Base-by-base conservation (phyloP, 139 green algal species). In the Trebouxia sp. region DNA sequence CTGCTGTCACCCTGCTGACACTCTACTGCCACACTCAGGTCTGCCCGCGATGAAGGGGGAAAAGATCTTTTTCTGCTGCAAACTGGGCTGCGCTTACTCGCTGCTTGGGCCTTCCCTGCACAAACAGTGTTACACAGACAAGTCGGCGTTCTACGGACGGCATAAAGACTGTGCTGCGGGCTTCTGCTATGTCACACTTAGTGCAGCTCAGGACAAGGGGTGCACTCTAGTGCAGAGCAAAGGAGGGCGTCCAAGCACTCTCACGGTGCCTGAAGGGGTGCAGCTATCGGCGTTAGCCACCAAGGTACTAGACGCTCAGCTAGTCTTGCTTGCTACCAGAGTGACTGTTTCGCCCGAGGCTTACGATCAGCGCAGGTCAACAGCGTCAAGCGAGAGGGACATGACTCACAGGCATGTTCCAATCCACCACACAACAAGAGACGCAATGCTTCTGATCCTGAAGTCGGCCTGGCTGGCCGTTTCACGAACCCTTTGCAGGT, bases 1-100 rank as follows among this genome's bases (percentile, higher is more conserved):
- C 55, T 66, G 55, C 55, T 66, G 55, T 66, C 55, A 66, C 55
- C 55, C 55, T 66, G 26, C 55, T 66, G 55, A 38, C 55, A 66
- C 55, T 9, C 55, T 66, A 9, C 22, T 66, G 55, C 55, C 9
- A 69, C 58, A 69, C 58, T 65, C 53, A 65, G 53, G 53, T 65
- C 53, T 65, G 24, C 53, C 53, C 58, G 30, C 9, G 58, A 69
- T 69, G 58, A 69, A 69, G 58, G 58, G 58, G 30, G 58, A 69
- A 22, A 69, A 42, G 58, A 69, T 69, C 9, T 41, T 69, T 69
- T 69, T 42, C 11, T 69, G 58, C 58, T 42, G 28, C 28, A 41
- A 69, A 42, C 58, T 69, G 58, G 30, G 58, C 58, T 69, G 58
- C 26, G 17, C 51, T 37, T 65, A 65, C 53, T 65, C 53, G 53